Base-by-base conservation (phyloP, 2,329 filamentous ascomycete genomes). In the Xylaria sp. region DNA sequence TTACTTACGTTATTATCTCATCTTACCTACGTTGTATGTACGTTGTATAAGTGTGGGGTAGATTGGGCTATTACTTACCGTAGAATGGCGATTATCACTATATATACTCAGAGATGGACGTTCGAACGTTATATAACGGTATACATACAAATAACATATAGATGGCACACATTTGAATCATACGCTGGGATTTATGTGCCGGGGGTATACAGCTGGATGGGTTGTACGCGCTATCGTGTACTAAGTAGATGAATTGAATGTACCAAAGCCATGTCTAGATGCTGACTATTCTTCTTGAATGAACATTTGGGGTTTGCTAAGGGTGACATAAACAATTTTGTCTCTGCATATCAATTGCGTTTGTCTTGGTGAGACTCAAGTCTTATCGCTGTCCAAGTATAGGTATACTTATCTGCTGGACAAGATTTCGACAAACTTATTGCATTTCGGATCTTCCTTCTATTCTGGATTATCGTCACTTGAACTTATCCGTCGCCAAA, bases 11-110 rank as follows among this genome's bases (percentile, higher is more conserved):
- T 55, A 55, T 34, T 55, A 55, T 30, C 48, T 39, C 8, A 32
- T 25, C 32, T 45, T 13, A 46, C 28, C 39, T 53, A 53, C 34
- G 15, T 36, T 23, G n/a, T 12, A 20, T 23, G 10, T 55, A 36
- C 30, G 30, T n/a, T 55, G 39, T 56, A 41, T 32, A 48, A 15
- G 63, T 53, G 23, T 50, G 48, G 48, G 50, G 55, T 53, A 57
- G 55, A 48, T 48, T n/a, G 12, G 39, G 57, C 57, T 43, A 41
- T 46, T n/a, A 57, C 48, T 46, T n/a, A 57, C 48, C n/a, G 23
- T 48, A 61, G 23, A n/a, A 48, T 56, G 57, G 23, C 12, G 8
- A 61, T 57, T 25, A 39, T 43, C 45, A 13, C n/a, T n/a, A n/a
- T n/a, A n/a, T n/a, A n/a, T n/a, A n/a, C 43, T 13, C n/a, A 39